Conservation (phyloP, 2,329 filamentous ascomycete genomes). For the Fusarium hostae region DNA sequence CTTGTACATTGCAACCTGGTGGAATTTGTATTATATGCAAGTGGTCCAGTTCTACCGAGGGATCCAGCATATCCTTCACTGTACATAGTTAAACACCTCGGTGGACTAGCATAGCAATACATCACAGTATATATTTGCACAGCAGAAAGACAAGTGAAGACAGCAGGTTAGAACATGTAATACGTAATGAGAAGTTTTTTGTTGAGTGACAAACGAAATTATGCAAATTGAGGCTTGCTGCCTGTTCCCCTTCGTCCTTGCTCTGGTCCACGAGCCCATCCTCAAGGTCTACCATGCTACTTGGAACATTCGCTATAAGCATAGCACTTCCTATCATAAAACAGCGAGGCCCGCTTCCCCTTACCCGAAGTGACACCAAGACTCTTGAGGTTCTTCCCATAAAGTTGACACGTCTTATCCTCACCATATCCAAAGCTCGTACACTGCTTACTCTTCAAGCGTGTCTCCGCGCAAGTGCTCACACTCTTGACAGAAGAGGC, state of each 20-base stretch:
- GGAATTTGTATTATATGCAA: neutral
- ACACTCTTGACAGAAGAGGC: neutral
- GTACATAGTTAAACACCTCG: neutral
- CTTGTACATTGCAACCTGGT: slow-evolving; percentile 7
- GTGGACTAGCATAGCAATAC: neutral
- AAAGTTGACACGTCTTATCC: neutral
- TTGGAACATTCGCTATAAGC: neutral
- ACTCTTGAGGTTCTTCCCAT: neutral
- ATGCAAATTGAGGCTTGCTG: neutral
- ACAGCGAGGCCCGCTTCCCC: neutral
- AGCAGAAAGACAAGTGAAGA: accelerated
- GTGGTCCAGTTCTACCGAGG: neutral
- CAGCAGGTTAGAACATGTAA: accelerated
- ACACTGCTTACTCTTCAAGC: slow-evolving; percentile 3
- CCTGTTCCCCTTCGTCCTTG: accelerated
- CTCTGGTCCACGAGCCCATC: neutral
- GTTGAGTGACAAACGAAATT: accelerated
- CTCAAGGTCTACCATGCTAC: neutral
- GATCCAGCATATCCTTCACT: neutral
- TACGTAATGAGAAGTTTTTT: accelerated
- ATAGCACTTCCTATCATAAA: neutral
- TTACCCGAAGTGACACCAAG: neutral
- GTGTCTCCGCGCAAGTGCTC: neutral
- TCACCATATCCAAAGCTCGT: neutral
- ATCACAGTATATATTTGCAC: neutral